Percentiles rank a stretch among this genome's conserved stretches.
Evolutionary conservation across 495 filamentous ascomycete species (phyloP).

Genomic region (Hypoxylon lienhwacheense): DNA sequence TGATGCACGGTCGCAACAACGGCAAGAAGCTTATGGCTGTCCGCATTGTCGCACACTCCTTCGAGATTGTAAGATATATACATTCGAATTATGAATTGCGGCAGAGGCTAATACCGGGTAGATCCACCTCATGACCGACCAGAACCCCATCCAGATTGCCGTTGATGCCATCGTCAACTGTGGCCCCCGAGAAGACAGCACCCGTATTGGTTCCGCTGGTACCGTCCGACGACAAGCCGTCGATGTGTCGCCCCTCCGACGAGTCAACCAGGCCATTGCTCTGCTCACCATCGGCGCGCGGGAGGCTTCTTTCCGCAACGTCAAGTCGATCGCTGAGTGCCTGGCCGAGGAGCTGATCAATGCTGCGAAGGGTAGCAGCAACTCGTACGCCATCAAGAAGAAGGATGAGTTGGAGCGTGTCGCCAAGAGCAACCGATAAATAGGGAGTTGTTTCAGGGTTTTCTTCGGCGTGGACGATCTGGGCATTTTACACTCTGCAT

Average conservation of each 20-base stretch:
- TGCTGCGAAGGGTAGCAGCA: conserved; percentile 98
- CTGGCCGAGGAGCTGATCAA: conserved; percentile 99
- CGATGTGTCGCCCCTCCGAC: conserved; percentile 98
- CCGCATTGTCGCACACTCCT: conserved; percentile 97
- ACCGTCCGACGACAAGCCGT: conserved; percentile 99
- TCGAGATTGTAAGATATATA: conserved; percentile 83
- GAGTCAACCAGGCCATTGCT: conserved; percentile 99
- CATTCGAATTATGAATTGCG: background rate
- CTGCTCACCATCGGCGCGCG: conserved; percentile 96
- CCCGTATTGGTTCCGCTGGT: conserved; percentile 98
- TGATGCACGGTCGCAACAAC: conserved; percentile 99
- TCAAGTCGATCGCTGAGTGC: conserved; percentile 98
- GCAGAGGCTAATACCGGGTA: conserved; percentile 42
- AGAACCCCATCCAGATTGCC: conserved; percentile 99
- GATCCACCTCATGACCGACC: conserved; percentile 99
- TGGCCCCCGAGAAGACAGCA: conserved; percentile 98
- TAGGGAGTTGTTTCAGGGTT: conserved; percentile 40
- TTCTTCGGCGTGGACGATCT: conserved; percentile 51
- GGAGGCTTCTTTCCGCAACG: conserved; percentile 97
- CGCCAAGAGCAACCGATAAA: conserved; percentile 99
- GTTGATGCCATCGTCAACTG: conserved; percentile 99
- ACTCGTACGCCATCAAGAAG: conserved; percentile 99
- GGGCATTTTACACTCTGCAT: conserved; percentile 55
- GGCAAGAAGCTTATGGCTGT: conserved; percentile 99
- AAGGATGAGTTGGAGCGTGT: conserved; percentile 99